Evolutionary conservation across 2,329 filamentous ascomycete genomes (phyloP), one percentile per base, ranked within the genome.

Genomic region (Parafenestella ontariensis): DNA sequence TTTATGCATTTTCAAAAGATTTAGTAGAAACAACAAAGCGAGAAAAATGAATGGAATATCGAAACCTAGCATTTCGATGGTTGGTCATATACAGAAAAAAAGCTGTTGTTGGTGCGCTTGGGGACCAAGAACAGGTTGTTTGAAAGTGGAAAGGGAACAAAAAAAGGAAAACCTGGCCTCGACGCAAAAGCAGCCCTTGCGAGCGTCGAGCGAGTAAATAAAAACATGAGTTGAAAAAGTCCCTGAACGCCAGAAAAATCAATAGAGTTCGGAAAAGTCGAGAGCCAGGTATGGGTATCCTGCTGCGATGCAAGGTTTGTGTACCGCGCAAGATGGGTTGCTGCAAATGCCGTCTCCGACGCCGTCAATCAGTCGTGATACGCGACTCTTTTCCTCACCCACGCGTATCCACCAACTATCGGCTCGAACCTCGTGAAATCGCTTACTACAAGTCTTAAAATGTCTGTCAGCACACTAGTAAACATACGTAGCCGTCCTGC

Each of bases 401-500:
- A 23, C 36, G 20, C 7, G 21, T 39, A 39, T 15, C 36, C 17
- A 21, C 21, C 10, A 15, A 15, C 20, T 3, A 15, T 40, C 37
- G 37, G 37, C 21, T 39, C 36, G 36, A 42, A 42, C 7, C 21
- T 42, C 23, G 21, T 24, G 15, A 42, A 26, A 3, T 24, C 40
- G 5, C 15, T 3, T 8, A 26, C 17, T 15, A 28, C 40, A 13
- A 44, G 11, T 10, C 45, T 40, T 26, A 40, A 13, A 26, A 15
- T 18, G 3, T 26, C 17, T 37, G 24, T 40, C 24, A 48, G 39
- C 41, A 46, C n/a, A 34, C 62, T 68, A 74, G 52, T 71, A 73
- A 31, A 65, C 70, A 52, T 59, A 69, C n/a, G 70, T 72, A 18
- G 65, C 60, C 21, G 61, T 61, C 44, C 69, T 64, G 13, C 61